Base-by-base conservation (phyloP, 208 protist genomes). In the Crithidia fasciculata region DNA sequence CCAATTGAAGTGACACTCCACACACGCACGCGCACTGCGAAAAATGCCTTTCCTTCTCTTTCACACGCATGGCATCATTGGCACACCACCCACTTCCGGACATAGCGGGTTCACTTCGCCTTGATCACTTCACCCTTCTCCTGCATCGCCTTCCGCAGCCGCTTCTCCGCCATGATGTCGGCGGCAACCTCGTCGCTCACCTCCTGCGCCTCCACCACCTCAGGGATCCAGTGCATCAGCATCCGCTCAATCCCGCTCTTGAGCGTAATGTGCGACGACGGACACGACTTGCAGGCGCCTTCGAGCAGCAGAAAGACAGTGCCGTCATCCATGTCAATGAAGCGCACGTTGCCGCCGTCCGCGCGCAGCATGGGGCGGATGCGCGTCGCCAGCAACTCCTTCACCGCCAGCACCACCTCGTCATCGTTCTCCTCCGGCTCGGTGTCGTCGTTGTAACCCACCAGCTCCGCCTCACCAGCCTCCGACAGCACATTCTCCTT, bases 161-260 rank as follows among this genome's bases (percentile, higher is more conserved):
- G 76, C 82, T 95, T 95, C 65, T 93, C 88, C 0, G 83, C 67
- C n/a, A 93, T 52, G 61, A 96, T 86, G 63, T 96, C 91, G 9
- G 75, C 56, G 13, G 91, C 91, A 18, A 94, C 84, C 41, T 96
- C 91, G 19, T 96, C 93, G 45, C 80, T 85, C 16, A 92, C 81
- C 67, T 96, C 87, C 50, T 94, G 89, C 5, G 92, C 93, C 73
- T 94, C 90, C 13, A 95, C 85, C 41, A 98, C 95, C 81, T 98
- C 93, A 3, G 95, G 93, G 52, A 98, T 95, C 89, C 92, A 98
- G 74, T 98, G 95, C 92, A 97, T 97, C 58, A 98, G 79, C 95
- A 98, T 98, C 7, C 91, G 84, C 77, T 98, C 93, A 76, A 98
- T 98, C 9, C 95, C 93, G 59, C 88, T 91, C 72, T 98, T 98